Base-by-base conservation (phyloP, 257 asterid genomes). In the Rauvolfia tetraphylla region DNA sequence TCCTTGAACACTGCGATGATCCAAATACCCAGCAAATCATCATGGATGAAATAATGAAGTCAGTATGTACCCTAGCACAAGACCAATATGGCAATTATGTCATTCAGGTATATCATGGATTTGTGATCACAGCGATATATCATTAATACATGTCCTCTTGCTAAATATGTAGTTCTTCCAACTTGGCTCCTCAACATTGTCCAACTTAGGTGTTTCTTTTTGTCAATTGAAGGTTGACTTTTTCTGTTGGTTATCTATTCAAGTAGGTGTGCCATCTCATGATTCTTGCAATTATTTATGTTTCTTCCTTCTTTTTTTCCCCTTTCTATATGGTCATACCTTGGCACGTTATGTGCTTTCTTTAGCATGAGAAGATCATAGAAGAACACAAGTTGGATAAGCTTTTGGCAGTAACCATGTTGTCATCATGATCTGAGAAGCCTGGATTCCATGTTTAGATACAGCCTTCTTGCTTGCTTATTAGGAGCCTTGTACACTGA, bases 71-170 rank as follows among this genome's bases (percentile, higher is more conserved):
- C 83, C 83, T 94, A 29, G 97, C 94, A 39, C 91, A 89, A 80
- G 96, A 93, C 49, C 98, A 93, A 71, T 93, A 88, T 57, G 98
- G 97, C 72, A 93, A 93, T 68, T 93, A 91, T 29, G 98, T 93
- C 78, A 88, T 93, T 85, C 98, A 93, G 98, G 98, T 93, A 84
- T 10, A 25, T 67, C 72, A 22, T 22, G 13, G 27, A 49, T 39
- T 44, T 18, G 12, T 1, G 39, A 29, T 38, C 31, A 51, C 62
- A 61, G 17, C 20, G 20, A 38, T 22, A 46, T 18, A 7, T 20
- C 23, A 59, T 17, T 11, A 23, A 8, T 25, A 51, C 29, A 34
- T 10, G 20, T 65, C 33, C 34, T 27, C 48, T n/a, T 25, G 18
- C 27, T 23, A 54, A 20, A 34, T 71, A 31, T 58, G 58, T 67